Base-by-base conservation (phyloP, 495 filamentous ascomycete species). In the Penicillium tannophilum region DNA sequence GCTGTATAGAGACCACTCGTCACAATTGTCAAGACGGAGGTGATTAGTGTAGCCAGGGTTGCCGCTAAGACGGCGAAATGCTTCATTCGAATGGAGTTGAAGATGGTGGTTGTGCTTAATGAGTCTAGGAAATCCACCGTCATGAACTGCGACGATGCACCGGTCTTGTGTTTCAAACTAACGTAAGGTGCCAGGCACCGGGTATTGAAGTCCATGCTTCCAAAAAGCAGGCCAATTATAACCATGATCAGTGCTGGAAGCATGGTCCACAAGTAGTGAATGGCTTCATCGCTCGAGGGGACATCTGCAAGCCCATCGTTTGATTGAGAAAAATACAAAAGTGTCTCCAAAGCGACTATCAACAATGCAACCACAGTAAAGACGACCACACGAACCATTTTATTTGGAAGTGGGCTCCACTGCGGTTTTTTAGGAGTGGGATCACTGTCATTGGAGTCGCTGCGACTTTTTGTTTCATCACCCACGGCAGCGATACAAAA, bases 401-500 rank as follows among this genome's bases (percentile, higher is more conserved):
- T 14, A 11, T 30, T 35, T 1, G 63, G 63, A 16, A 66, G 60
- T 20, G 63, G 60, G 6, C 30, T 58, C 63, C 63, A 66, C 11
- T 28, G 6, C 1, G 8, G 10, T 28, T 54, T 51, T 2, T 54
- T 8, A 12, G 3, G 24, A 14, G 26, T 58, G 16, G 39, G 23
- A 41, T 58, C 0, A 5, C 6, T 23, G 35, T 30, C 6, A 19
- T 43, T 14, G 17, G 6, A 36, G 2, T 44, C 42, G 42, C 3
- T 44, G 19, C 20, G 42, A n/a, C 6, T 30, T 47, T 28, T 47
- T 4, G 45, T 28, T 11, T 28, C 23, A 28, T 47, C 23, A 8
- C 12, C 20, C 1, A 24, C 14, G 23, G 45, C 45, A 14, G 45
- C 45, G 14, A 47, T 47, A 24, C 19, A 47, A 20, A 47, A 47